phyloP scores from a whole-genome alignment of 345 rosid species.

The Geranium brycei region DNA sequence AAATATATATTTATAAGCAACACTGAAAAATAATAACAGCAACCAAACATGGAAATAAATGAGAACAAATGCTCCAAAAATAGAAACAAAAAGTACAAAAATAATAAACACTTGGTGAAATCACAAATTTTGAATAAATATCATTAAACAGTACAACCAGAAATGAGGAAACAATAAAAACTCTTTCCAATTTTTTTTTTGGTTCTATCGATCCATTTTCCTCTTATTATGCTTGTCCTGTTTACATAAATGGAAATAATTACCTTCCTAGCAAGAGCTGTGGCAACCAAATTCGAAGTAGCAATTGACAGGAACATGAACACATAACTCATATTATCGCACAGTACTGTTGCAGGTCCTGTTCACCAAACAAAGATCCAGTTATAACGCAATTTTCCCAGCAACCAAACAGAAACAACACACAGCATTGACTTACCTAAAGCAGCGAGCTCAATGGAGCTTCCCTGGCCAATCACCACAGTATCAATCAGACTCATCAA shows the following conservation, averaged over 20 bases:
- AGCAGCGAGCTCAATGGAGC: slow-evolving; percentile 87
- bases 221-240: background rate
- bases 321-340: slow-evolving; percentile 33
- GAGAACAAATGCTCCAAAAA: too few relatives aligned
- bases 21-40: too few relatives aligned
- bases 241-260: background rate
- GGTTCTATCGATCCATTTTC: too few relatives aligned
- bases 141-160: too few relatives aligned
- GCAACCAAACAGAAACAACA: slow-evolving; percentile 1
- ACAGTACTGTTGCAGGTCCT: slow-evolving; percentile 49
- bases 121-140: too few relatives aligned
- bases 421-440: slow-evolving; percentile 31
- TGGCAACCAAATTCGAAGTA: slow-evolving; percentile 45
- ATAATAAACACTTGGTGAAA: too few relatives aligned
- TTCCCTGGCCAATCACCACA: slow-evolving; percentile 80
- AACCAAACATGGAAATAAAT: too few relatives aligned
- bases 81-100: too few relatives aligned
- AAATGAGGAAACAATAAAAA: too few relatives aligned
- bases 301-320: slow-evolving; percentile 52
- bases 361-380: slow-evolving; percentile 4
- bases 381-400: slow-evolving; percentile 1
- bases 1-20: too few relatives aligned
- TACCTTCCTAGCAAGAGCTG: slow-evolving; percentile 37
- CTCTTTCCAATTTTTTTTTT: too few relatives aligned
- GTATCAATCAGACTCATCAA: slow-evolving; percentile 94